Conservation (phyloP, 495 filamentous ascomycete genomes). For the Aspergillus sclerotioniger region DNA sequence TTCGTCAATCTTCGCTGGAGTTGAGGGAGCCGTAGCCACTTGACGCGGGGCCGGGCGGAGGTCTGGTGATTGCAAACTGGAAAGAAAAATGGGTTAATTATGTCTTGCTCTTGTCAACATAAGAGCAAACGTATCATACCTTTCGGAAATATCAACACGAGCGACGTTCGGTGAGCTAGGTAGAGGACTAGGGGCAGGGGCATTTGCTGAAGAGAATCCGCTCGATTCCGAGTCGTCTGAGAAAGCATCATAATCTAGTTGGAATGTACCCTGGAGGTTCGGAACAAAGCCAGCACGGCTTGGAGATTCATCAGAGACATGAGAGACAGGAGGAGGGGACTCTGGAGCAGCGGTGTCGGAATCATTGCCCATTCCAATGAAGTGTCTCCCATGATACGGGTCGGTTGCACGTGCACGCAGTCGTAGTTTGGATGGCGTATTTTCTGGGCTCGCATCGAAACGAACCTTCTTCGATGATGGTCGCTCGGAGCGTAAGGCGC, state of each 20-base stretch:
- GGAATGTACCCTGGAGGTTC: constrained; percentile 28
- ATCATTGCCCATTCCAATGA: constrained; percentile 19
- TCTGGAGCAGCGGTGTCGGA: constrained; percentile 10
- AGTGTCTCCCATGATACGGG: constrained; percentile 24
- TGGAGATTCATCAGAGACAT: constrained; percentile 7
- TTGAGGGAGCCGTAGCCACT: constrained; percentile 18
- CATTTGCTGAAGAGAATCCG: constrained; percentile 8
- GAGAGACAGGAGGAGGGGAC: constrained; percentile 16
- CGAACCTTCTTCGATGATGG: constrained; percentile 28
- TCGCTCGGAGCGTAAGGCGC: constrained; percentile 20
- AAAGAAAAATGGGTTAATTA: constrained; percentile 6
- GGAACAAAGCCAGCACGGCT: constrained; percentile 24
- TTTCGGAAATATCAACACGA: constrained; percentile 7
- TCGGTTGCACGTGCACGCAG: constrained; percentile 24
- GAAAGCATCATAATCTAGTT: constrained; percentile 26
- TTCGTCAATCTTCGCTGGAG: constrained; percentile 21
- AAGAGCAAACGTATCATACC: constrained; percentile 8
- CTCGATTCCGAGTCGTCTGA: constrained; percentile 22
- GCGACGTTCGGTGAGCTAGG: constrained; percentile 3
- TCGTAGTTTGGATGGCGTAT: constrained; percentile 28
- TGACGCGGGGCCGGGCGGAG: constrained; percentile 14
- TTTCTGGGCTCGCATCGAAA: constrained; percentile 30
- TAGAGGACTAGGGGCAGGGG: constrained; percentile 8
- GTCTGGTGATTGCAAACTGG: constrained; percentile 8
- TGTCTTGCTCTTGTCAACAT: background rate